These are phyloP conservation scores for Candida chauliodis DNA, from an alignment of 805 yeast species.

Conservation along the genomic window DNA sequence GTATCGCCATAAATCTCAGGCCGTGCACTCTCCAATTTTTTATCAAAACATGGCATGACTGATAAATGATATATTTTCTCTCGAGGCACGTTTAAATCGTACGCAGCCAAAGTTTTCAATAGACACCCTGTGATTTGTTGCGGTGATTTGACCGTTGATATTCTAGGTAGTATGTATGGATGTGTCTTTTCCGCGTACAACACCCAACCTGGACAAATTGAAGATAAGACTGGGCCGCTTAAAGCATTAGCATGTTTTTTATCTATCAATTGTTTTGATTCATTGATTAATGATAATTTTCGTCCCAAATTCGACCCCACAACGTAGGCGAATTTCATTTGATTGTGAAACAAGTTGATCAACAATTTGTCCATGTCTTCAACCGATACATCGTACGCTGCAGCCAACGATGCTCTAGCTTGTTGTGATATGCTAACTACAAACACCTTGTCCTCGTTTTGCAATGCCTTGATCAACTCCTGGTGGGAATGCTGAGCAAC, in stretches of 20 bases:
- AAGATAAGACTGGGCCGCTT: constrained; percentile 53
- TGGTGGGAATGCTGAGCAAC: constrained; percentile 88
- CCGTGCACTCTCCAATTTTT: constrained; percentile 90
- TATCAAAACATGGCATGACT: constrained; percentile 96
- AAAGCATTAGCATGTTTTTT: constrained; percentile 28
- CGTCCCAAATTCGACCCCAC: constrained; percentile 88
- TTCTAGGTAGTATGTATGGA: constrained; percentile 68
- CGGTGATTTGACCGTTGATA: constrained; percentile 80
- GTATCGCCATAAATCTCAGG: constrained; percentile 50
- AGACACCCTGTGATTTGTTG: constrained; percentile 89
- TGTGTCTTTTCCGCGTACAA: constrained; percentile 95
- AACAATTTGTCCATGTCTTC: constrained; percentile 60
- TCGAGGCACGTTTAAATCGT: constrained; percentile 25
- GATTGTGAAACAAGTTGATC: constrained; percentile 51
- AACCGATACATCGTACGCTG: constrained; percentile 53
- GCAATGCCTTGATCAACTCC: constrained; percentile 63
- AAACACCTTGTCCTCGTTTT: constrained; percentile 40
- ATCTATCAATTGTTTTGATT: constrained; percentile 40
- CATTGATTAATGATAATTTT: constrained; percentile 51
- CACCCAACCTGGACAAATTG: constrained; percentile 95
- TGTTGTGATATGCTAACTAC: constrained; percentile 85
- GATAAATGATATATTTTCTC: constrained; percentile 70
- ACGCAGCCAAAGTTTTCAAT: constrained; percentile 50
- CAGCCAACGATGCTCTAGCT: constrained; percentile 75
- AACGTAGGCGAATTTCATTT: constrained; percentile 65